These are phyloP conservation scores for Eucalyptus pauciflora DNA, from an alignment of 345 rosid species.

Conservation along the genomic window DNA sequence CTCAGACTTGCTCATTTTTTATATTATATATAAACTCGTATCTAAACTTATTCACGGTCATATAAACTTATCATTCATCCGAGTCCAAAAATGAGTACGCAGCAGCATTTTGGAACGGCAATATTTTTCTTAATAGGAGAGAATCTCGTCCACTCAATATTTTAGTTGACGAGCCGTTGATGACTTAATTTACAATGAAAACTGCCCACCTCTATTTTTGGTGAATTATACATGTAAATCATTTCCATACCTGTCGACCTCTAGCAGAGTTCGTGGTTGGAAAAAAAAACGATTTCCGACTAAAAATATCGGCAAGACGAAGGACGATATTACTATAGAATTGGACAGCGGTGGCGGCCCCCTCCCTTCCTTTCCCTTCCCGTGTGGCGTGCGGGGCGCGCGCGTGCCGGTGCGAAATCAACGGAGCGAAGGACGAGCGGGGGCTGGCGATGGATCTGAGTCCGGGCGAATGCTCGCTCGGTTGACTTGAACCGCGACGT, in stretches of 20 bases:
- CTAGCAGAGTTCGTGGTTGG: not conserved
- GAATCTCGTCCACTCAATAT: not conserved
- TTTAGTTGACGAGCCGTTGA: not conserved
- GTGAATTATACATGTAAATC: not conserved
- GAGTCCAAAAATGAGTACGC: not conserved
- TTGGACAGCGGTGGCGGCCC: no score
- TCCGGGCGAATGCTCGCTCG: no score
- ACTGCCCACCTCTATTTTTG: not conserved
- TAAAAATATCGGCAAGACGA: no score
- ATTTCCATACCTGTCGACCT: not conserved
- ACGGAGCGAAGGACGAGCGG: not conserved
- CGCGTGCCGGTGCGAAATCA: no score
- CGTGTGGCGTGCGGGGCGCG: no score
- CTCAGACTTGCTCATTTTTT: not conserved
- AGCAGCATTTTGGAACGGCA: not conserved
- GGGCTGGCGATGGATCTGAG: not conserved
- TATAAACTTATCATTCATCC: not conserved
- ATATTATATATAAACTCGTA: not conserved
- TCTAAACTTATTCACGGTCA: no score
- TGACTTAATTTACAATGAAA: no score
- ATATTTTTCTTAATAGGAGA: not conserved
- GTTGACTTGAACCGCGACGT: not conserved
- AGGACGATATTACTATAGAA: no score
- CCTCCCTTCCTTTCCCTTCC: no score
- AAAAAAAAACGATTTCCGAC: no score